A percentile compares a stretch with the other conserved stretches of the same genome.
Conservation (phyloP, 305 asterid genomes). For the Withania somnifera region DNA sequence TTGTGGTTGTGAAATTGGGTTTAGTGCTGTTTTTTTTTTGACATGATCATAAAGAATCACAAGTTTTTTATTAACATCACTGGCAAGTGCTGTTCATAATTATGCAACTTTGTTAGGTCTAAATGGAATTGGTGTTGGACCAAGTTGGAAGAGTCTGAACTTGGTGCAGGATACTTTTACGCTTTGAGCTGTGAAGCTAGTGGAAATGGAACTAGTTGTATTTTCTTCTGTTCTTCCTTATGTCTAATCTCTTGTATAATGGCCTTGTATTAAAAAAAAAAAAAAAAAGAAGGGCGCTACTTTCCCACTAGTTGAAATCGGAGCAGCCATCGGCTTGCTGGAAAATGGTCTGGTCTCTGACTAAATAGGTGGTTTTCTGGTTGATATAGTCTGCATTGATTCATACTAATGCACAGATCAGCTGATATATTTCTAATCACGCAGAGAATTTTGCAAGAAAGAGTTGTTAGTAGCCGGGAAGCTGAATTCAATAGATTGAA, state of each 20-base stretch:
- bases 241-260: neutral
- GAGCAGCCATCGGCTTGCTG: neutral
- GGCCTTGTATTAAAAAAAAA: neutral
- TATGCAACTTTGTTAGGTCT: neutral
- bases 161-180: neutral
- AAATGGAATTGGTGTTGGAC: neutral
- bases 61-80: too few relatives aligned
- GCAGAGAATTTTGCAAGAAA: conserved; percentile 54
- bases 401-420: neutral
- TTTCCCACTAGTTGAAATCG: neutral
- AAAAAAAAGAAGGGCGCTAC: neutral
- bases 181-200: neutral
- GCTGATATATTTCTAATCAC: neutral
- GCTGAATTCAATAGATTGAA: conserved; percentile 41
- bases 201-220: neutral
- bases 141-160: neutral
- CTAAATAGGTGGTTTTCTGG: neutral
- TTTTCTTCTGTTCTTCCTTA: neutral
- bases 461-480: conserved; percentile 43
- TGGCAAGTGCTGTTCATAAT: neutral
- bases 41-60: too few relatives aligned
- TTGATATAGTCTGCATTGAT: neutral
- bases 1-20: neutral
- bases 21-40: too few relatives aligned
- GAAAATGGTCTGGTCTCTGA: neutral